A percentile compares a stretch with the other conserved stretches of the same genome.
phyloP scores from a whole-genome alignment of 306 rosid species.

The Glycine tomentella region DNA sequence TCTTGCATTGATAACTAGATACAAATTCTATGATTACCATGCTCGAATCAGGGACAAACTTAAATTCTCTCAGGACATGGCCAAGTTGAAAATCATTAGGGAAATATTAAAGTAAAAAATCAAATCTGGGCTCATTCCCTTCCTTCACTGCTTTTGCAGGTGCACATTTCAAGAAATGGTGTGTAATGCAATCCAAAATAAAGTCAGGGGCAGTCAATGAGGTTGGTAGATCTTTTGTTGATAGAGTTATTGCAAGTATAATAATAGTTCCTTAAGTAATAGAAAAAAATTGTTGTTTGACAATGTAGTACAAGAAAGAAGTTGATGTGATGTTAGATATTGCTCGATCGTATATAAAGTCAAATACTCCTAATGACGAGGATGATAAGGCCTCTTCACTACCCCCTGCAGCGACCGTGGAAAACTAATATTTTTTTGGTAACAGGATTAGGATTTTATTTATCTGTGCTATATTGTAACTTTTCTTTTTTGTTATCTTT shows the following conservation, averaged over 20 bases:
- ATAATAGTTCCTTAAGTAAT: slow-evolving; percentile 38
- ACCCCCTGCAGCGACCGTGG: slow-evolving; percentile 50
- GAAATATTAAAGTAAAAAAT: slow-evolving; percentile 24
- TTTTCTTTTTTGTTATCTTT: slow-evolving; percentile 23
- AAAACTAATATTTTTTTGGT: slow-evolving; percentile 46
- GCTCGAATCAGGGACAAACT: slow-evolving; percentile 12
- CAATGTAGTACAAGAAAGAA: slow-evolving; percentile 90
- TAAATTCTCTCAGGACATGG: neutral
- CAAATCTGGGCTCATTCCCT: slow-evolving; percentile 12
- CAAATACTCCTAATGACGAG: slow-evolving; percentile 47
- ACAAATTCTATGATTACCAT: neutral
- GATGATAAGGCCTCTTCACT: slow-evolving; percentile 45
- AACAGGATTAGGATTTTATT: slow-evolving; percentile 41
- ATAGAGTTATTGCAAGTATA: slow-evolving; percentile 18
- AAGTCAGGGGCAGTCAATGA: slow-evolving; percentile 88
- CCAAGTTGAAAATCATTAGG: slow-evolving; percentile 1
- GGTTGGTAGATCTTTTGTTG: slow-evolving; percentile 62
- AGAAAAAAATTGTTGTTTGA: slow-evolving; percentile 23
- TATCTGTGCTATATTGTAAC: slow-evolving; percentile 45
- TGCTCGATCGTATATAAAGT: slow-evolving; percentile 66
- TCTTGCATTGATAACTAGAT: neutral
- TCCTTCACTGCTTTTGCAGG: slow-evolving; percentile 57
- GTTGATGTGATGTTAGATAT: slow-evolving; percentile 78
- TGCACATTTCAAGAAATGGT: slow-evolving; percentile 98
- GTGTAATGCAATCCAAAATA: slow-evolving; percentile 95